Evolutionary conservation across 1,139 yeast species (phyloP), one percentile per base, ranked within the genome.

Genomic region (Saccharomycopsis phalli): DNA sequence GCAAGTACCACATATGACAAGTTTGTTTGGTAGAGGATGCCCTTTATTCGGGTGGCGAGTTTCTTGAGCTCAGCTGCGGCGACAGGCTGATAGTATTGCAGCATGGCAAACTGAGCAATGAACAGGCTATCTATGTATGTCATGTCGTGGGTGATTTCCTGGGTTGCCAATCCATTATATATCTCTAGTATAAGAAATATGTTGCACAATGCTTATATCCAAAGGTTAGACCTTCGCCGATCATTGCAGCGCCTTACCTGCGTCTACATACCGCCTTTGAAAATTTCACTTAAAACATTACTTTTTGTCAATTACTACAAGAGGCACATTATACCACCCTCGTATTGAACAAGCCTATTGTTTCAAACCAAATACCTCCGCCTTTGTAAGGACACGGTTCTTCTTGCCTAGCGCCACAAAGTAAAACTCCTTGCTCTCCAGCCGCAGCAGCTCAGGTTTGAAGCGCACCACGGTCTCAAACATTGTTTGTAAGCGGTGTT

Each of bases 381-480:
- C 5, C 33, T 30, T 30, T 11, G 5, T n/a, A 4, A 16, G 7
- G 13, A 8, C 13, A 5, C 21, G 21, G 5, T 8, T 5, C 13
- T 57, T 63, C 53, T 74, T 76, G 8, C 65, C 64, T 27, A 63
- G 56, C 36, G 88, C 83, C 2, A 91, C 69, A 52, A 83, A 79
- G 56, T 81, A 86, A 46, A 76, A 61, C 54, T 87, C 96, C 35
- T 68, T 69, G 1, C 82, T 75, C 48, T 73, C 82, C 10, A 61
- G 55, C 32, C 87, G 59, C 18, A 80, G 71, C 0, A 87, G 76
- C 3, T 58, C 62, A 0, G 84, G 87, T 52, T 75, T 78, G 49
- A 63, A 73, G 36, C 77, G 62, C 8, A 59, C 55, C 0, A 86
- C 94, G 8, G 57, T 59, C 7, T 63, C 57, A 56, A 91, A 91